These are phyloP conservation scores for Taphrina deformans DNA, from an alignment of 1,139 yeast species.

Conservation along the genomic window DNA sequence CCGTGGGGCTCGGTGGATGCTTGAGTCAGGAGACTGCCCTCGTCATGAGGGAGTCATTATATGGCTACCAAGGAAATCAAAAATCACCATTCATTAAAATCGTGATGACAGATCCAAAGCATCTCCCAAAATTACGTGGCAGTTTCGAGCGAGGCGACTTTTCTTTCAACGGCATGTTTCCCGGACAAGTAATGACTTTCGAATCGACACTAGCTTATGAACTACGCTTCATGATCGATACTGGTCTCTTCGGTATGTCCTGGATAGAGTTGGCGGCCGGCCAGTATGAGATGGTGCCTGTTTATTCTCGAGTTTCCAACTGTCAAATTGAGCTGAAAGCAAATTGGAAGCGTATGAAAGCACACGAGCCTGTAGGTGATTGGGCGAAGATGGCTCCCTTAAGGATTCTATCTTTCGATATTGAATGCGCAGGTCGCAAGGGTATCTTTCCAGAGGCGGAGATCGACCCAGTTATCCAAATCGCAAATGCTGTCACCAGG, in stretches of 20 bases:
- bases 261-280: constrained; percentile 89
- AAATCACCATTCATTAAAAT: constrained; percentile 80
- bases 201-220: constrained; percentile 81
- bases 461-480: constrained; percentile 91
- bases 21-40: constrained; percentile 54
- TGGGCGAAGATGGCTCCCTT: constrained; percentile 94
- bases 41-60: constrained; percentile 76
- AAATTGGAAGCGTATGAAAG: constrained; percentile 63
- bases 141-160: constrained; percentile 84
- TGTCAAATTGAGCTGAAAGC: constrained; percentile 84
- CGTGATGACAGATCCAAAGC: constrained; percentile 62
- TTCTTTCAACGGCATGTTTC: constrained; percentile 51
- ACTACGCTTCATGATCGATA: constrained; percentile 85
- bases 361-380: constrained; percentile 89
- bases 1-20: constrained; percentile 50
- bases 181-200: constrained; percentile 61
- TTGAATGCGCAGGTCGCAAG: constrained; percentile 97
- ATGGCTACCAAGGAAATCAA: constrained; percentile 86
- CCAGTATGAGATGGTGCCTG: constrained; percentile 57
- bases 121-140: constrained; percentile 66
- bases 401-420: constrained; percentile 90
- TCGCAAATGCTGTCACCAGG: constrained; percentile 86
- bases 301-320: constrained; percentile 56
- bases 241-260: constrained; percentile 89
- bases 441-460: constrained; percentile 96